Base-by-base conservation (phyloP, 2,329 filamentous ascomycete species). In the Sporothrix mexicana region DNA sequence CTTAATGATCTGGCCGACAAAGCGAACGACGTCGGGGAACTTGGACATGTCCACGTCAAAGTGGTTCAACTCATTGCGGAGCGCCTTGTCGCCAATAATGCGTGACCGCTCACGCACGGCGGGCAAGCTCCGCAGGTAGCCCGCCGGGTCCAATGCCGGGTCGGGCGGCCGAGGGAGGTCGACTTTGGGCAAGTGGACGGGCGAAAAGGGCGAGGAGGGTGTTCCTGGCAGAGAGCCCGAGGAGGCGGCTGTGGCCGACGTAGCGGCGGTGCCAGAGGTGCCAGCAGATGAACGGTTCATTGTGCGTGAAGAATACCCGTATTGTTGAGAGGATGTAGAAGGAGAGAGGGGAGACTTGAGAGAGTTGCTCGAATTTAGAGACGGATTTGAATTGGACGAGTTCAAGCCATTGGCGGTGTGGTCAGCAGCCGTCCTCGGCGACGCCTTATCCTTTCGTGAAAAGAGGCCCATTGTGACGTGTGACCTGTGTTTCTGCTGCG, bases 1-100 rank as follows among this genome's bases (percentile, higher is more conserved):
- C 59, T 97, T 97, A 85, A 98, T 97, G 76, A 98, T 95, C 55
- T 92, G 91, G n/a, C 95, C 91, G 10, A 97, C 92, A 80, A 97
- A 97, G 61, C 88, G 88, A 15, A 95, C 93, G 0, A 95, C 95
- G 76, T 95, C 92, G 62, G 86, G 83, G 80, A 97, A 95, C 82
- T 95, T 97, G 82, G 82, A 83, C 86, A 95, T 90, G 81, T 98
- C 95, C 66, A 97, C 94, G 76, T 93, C 91, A 78, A 98, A 98
- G 80, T 98, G 95, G 77, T 88, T 89, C 74, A 97, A 87, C 77
- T 92, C 86, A 79, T 97, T 93, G 76, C 86, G 87, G 78, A 92
- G 86, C 10, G 94, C 93, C 84, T 92, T 95, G 75, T 93, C 88
- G 74, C 93, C 87, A 70, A 97, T 86, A 76, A 95, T 84, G 77